Evolutionary conservation across 2,329 filamentous ascomycete species (phyloP).

Genomic region (Arthrobotrys entomopaga): DNA sequence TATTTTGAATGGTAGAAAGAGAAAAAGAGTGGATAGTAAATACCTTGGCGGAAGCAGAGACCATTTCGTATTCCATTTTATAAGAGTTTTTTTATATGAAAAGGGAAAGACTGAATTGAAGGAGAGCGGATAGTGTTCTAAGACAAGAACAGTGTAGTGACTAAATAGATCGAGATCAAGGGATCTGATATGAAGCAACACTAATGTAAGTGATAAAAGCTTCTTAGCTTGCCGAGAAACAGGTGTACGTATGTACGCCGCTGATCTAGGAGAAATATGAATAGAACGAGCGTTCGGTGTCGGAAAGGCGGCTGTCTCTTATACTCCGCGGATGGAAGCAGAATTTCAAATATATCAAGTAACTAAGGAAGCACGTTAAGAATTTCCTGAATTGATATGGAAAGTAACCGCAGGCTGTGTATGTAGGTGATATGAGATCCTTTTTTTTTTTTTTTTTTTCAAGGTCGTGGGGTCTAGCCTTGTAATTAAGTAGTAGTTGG

Average conservation of each 20-base stretch:
- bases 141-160: constrained; percentile 21
- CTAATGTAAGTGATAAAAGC: constrained; percentile 22
- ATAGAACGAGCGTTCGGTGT: constrained; percentile 18
- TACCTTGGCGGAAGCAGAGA: constrained; percentile 41
- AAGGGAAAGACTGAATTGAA: constrained; percentile 8
- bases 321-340: constrained; percentile 42
- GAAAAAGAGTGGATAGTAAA: not conserved
- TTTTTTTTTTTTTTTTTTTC: constrained; percentile 27
- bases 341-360: constrained; percentile 37
- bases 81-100: constrained; percentile 1
- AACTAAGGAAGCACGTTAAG: constrained; percentile 35
- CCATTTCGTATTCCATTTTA: constrained; percentile 53
- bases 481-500: constrained; percentile 24
- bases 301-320: constrained; percentile 45
- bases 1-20: constrained; percentile 14
- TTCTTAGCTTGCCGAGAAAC: constrained; percentile 36
- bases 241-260: constrained; percentile 39
- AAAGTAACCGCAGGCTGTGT: constrained; percentile 37
- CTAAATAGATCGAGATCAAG: constrained; percentile 33
- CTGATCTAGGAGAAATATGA: constrained; percentile 33
- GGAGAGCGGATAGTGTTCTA: not conserved
- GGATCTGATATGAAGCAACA: constrained; percentile 11
- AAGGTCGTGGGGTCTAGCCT: constrained; percentile 35
- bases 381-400: constrained; percentile 41
- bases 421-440: constrained; percentile 12